phyloP scores from a whole-genome alignment of 805 yeast genomes.

The Priceomyces carsonii region DNA sequence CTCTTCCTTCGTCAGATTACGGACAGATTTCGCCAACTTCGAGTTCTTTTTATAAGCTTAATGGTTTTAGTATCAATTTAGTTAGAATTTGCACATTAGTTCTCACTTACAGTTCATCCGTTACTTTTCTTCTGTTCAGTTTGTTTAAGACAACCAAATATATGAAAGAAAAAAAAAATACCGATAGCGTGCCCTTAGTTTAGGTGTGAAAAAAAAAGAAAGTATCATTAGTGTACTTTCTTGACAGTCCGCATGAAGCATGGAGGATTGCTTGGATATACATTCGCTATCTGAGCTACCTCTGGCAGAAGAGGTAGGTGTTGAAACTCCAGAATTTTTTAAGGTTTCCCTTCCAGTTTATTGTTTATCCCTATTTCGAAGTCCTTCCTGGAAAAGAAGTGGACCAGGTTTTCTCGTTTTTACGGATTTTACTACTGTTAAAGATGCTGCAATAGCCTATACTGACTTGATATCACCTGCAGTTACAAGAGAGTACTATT shows the following conservation, averaged over 20 bases:
- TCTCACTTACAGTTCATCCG: constrained; percentile 1
- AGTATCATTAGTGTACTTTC: no score
- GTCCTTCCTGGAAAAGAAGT: constrained; percentile 8
- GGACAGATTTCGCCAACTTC: no score
- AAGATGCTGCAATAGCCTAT: constrained; percentile 6
- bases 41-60: constrained; percentile 6
- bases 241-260: no score
- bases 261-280: constrained; percentile 2
- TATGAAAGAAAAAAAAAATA: no score
- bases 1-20: no score
- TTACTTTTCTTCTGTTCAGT: no score
- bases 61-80: no score
- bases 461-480: constrained; percentile 4
- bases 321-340: constrained; percentile 3
- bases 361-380: constrained; percentile 9
- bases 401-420: constrained; percentile 13
- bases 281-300: constrained; percentile 9
- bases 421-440: constrained; percentile 13
- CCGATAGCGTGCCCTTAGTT: no score
- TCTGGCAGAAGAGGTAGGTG: constrained; percentile 3
- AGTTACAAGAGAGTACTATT: constrained; percentile 4
- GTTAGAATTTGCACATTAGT: no score
- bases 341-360: constrained; percentile 13
- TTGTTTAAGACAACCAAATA: no score
- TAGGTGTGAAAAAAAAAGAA: no score